phyloP scores from a whole-genome alignment of 768 basidiomycete genomes.

The Pleurotus citrinopileatus region DNA sequence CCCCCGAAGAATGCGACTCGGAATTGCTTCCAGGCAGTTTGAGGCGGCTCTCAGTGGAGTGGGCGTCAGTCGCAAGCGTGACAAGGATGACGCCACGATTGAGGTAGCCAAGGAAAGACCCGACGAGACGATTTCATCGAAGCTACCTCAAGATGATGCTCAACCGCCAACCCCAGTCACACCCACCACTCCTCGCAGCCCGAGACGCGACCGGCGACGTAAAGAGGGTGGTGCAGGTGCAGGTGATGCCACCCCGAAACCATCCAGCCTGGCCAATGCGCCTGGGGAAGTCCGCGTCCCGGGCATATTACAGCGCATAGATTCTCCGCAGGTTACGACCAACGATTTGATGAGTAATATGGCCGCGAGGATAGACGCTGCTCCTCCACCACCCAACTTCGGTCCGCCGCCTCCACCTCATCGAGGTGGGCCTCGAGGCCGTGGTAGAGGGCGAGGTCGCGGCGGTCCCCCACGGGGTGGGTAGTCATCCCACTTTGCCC shows the following conservation, averaged over 20 bases:
- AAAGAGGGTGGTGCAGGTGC: slow-evolving; percentile 11
- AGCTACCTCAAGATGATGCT: slow-evolving; percentile 8
- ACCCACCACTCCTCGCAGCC: slow-evolving; percentile 11
- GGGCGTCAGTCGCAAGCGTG: slow-evolving; percentile 40
- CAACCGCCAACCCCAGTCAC: slow-evolving; percentile 1
- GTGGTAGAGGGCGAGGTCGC: slow-evolving; percentile 9
- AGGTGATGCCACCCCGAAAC: background rate
- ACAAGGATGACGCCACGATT: slow-evolving; percentile 12
- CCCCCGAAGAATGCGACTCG: slow-evolving; percentile 49
- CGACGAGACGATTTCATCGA: slow-evolving; percentile 11
- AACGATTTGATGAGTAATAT: background rate
- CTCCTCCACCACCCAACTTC: slow-evolving; percentile 6
- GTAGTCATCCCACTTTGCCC: too few relatives aligned
- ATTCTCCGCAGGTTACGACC: slow-evolving; percentile 13
- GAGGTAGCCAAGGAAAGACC: slow-evolving; percentile 17
- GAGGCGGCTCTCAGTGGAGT: slow-evolving; percentile 70
- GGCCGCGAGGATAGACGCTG: slow-evolving; percentile 8
- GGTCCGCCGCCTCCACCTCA: background rate
- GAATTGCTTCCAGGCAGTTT: slow-evolving; percentile 64
- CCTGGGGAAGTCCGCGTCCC: slow-evolving; percentile 20
- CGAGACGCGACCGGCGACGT: slow-evolving; percentile 15
- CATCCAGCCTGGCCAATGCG: background rate
- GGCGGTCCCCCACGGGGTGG: background rate
- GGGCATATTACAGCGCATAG: slow-evolving; percentile 28
- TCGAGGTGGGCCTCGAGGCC: background rate